Percentiles rank a stretch among this genome's conserved stretches.
These are phyloP conservation scores for Metarhizium brunneum DNA, from an alignment of 2,329 filamentous ascomycete genomes.

Conservation along the genomic window DNA sequence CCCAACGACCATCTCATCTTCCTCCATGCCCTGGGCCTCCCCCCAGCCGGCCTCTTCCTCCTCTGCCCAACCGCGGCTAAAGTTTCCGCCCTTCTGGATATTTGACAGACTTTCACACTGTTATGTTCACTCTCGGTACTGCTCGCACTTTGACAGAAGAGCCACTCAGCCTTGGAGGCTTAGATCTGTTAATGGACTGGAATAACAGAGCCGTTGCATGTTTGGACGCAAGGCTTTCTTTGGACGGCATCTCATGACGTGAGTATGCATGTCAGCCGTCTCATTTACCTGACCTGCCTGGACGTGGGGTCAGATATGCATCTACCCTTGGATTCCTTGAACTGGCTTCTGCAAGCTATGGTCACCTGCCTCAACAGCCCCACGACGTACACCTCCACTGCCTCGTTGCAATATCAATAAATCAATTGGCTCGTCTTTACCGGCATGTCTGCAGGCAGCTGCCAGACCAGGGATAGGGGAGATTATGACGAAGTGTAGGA, in stretches of 20 bases:
- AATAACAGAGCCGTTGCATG: conserved; percentile 5
- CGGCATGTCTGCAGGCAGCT: neutral
- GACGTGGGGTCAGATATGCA: conserved; percentile 10
- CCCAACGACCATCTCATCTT: conserved; percentile 55
- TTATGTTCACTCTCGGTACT: neutral
- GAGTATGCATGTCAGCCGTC: conserved; percentile 7
- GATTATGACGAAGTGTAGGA: neutral
- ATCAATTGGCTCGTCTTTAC: conserved; percentile 6
- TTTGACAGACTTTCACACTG: neutral
- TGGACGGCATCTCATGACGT: conserved; percentile 1
- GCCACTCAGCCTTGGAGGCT: neutral
- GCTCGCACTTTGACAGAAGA: neutral
- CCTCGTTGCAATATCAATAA: conserved; percentile 3
- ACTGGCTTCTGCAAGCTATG: conserved; percentile 6
- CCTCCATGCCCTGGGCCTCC: conserved; percentile 59
- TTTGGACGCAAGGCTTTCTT: neutral
- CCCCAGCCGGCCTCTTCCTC: conserved; percentile 54
- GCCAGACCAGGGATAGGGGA: neutral
- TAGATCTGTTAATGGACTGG: neutral
- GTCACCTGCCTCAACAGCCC: conserved; percentile 9
- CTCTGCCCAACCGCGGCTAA: conserved; percentile 53
- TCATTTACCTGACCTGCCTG: conserved; percentile 1
- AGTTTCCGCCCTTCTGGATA: neutral
- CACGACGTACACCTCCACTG: conserved; percentile 5
- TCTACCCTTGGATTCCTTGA: conserved; percentile 5